Percentiles rank a stretch among this genome's conserved stretches.
Conservation (phyloP, 2,329 filamentous ascomycete species). For the Seiridium cupressi region DNA sequence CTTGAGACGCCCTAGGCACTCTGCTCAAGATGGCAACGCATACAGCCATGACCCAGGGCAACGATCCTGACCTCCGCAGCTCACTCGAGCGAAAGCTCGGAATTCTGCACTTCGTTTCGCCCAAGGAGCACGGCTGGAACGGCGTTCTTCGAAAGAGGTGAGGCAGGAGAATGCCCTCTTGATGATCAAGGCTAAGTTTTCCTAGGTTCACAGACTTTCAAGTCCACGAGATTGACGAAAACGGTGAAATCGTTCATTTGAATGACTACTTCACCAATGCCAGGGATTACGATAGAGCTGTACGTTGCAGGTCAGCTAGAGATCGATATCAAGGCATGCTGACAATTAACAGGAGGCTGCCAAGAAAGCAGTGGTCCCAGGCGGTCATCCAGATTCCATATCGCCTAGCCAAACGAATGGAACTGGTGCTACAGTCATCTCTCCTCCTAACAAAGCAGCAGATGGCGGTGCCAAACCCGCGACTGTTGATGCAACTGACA, state of each 20-base stretch:
- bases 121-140: conserved; percentile 38
- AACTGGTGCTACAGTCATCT: not conserved
- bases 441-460: not conserved
- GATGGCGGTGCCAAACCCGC: not conserved
- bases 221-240: conserved; percentile 81
- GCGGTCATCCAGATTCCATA: not conserved
- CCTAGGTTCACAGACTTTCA: conserved; percentile 83
- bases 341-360: not conserved
- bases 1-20: not conserved
- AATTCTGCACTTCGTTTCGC: conserved; percentile 38
- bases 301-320: not conserved
- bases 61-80: conserved; percentile 25
- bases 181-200: conserved; percentile 16
- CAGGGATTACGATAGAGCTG: conserved; percentile 13
- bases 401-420: not conserved
- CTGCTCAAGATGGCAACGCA: conserved; percentile 27
- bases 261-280: conserved; percentile 40
- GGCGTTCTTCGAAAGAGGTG: conserved; percentile 45
- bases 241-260: conserved; percentile 75
- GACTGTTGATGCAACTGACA: not conserved
- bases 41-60: conserved; percentile 32
- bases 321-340: not conserved
- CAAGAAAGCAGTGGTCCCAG: not conserved
- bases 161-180: conserved; percentile 8
- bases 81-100: conserved; percentile 33